These are phyloP conservation scores for Teunomyces atbi DNA, from an alignment of 805 yeast genomes.

Conservation along the genomic window DNA sequence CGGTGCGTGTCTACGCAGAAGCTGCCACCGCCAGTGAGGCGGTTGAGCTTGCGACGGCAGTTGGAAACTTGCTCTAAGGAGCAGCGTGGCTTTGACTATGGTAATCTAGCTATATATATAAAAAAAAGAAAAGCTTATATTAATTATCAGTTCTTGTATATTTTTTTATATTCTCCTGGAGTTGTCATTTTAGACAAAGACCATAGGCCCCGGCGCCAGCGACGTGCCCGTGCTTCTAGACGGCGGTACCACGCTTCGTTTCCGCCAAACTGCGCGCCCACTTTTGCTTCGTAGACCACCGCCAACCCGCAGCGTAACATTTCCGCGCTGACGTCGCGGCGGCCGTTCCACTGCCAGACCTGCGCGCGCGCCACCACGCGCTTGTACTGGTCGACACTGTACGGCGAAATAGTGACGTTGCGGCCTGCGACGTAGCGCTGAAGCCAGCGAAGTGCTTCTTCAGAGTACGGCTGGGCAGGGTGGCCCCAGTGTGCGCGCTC, in stretches of 20 bases:
- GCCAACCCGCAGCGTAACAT: constrained; percentile 85
- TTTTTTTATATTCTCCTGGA: constrained; percentile 76
- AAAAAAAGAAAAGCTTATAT: neutral
- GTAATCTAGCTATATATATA: too few relatives aligned
- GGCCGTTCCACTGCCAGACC: constrained; percentile 56
- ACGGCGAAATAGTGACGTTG: constrained; percentile 71
- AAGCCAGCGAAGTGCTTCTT: constrained; percentile 82
- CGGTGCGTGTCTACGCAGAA: constrained; percentile 93
- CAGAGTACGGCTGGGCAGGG: constrained; percentile 84
- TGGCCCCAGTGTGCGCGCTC: constrained; percentile 93
- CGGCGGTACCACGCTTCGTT: constrained; percentile 56
- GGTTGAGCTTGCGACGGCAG: constrained; percentile 26
- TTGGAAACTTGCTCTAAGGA: constrained; percentile 28
- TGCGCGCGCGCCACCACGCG: constrained; percentile 81
- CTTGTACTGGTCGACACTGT: constrained; percentile 82
- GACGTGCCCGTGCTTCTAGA: constrained; percentile 62
- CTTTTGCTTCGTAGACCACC: constrained; percentile 80
- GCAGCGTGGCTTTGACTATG: too few relatives aligned
- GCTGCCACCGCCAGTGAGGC: constrained; percentile 49
- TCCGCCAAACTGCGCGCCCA: constrained; percentile 84
- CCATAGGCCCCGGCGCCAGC: constrained; percentile 68
- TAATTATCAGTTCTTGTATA: neutral
- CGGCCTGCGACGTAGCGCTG: constrained; percentile 62
- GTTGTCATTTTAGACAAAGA: constrained; percentile 51
- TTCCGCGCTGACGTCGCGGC: constrained; percentile 78